phyloP scores from a whole-genome alignment of 768 basidiomycete species.

The Termitomyces sp. region DNA sequence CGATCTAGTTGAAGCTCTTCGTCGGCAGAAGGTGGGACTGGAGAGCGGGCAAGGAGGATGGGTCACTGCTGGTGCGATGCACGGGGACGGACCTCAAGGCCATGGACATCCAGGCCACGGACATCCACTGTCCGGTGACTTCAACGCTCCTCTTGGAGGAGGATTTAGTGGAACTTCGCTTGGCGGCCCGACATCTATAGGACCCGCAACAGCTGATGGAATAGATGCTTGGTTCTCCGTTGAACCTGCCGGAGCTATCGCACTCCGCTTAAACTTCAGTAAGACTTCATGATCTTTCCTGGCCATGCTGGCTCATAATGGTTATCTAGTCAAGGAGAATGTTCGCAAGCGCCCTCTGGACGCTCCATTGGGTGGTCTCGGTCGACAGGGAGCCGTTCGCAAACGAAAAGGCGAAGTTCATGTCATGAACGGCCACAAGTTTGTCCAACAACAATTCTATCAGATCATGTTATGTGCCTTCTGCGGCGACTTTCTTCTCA shows the following conservation, averaged over 20 bases:
- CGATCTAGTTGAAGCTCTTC: constrained; percentile 89
- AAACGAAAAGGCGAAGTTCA: constrained; percentile 98
- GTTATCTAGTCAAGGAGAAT: constrained; percentile 85
- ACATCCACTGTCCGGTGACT: constrained; percentile 32
- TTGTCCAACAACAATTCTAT: constrained; percentile 95
- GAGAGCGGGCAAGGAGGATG: constrained; percentile 87
- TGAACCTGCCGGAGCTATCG: constrained; percentile 93
- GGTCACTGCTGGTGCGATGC: constrained; percentile 94
- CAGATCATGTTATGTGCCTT: constrained; percentile 98
- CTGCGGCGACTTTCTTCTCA: constrained; percentile 96
- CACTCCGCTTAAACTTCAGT: constrained; percentile 90
- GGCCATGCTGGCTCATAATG: constrained; percentile 8
- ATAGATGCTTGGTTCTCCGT: constrained; percentile 97
- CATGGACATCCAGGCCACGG: constrained; percentile 20
- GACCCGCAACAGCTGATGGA: constrained; percentile 56
- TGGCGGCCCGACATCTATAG: constrained; percentile 26
- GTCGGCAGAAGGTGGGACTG: constrained; percentile 86
- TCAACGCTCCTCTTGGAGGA: constrained; percentile 45
- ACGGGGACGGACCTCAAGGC: constrained; percentile 44
- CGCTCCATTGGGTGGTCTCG: constrained; percentile 77
- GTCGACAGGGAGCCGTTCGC: constrained; percentile 95
- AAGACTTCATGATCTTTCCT: constrained; percentile 25
- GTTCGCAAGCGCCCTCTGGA: constrained; percentile 95
- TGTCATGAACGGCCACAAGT: constrained; percentile 99
- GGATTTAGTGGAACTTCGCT: constrained; percentile 41